These are phyloP conservation scores for Geotrichum histeridarum DNA, from an alignment of 1,139 yeast species.

Conservation along the genomic window DNA sequence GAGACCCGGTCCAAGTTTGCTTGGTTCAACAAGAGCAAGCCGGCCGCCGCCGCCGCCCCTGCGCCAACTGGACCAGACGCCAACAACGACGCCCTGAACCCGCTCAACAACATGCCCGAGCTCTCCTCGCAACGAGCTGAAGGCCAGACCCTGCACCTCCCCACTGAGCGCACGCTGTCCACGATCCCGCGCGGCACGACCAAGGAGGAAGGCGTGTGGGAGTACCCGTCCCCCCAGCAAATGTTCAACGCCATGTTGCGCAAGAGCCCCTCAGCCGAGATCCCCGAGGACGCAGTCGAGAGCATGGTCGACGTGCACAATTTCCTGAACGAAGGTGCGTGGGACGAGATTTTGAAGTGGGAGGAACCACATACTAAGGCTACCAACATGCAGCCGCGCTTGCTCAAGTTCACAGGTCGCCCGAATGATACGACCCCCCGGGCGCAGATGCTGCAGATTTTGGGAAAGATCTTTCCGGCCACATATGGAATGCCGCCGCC, in stretches of 20 bases:
- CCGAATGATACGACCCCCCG: slow-evolving; percentile 88
- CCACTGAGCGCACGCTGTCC: slow-evolving; percentile 79
- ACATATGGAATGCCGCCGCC: slow-evolving; percentile 77
- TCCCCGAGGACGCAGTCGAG: slow-evolving; percentile 93
- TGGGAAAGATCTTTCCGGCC: slow-evolving; percentile 69
- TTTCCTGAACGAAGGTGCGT: slow-evolving; percentile 94
- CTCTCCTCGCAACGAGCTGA: slow-evolving; percentile 65
- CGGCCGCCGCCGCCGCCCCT: slow-evolving; percentile 8
- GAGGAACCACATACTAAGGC: slow-evolving; percentile 56
- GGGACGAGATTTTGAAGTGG: slow-evolving; percentile 94
- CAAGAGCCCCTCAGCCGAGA: slow-evolving; percentile 75
- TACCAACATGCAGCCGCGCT: slow-evolving; percentile 61
- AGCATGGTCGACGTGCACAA: slow-evolving; percentile 97
- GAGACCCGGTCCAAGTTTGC: slow-evolving; percentile 23
- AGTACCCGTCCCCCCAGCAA: slow-evolving; percentile 97
- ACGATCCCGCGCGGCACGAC: slow-evolving; percentile 79
- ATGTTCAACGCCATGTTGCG: slow-evolving; percentile 97
- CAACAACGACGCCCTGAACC: slow-evolving; percentile 44
- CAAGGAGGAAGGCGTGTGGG: slow-evolving; percentile 78
- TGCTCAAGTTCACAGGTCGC: slow-evolving; percentile 83
- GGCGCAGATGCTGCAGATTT: slow-evolving; percentile 61
- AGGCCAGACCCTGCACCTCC: slow-evolving; percentile 71
- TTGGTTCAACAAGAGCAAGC: slow-evolving; percentile 23
- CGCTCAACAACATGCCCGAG: slow-evolving; percentile 85
- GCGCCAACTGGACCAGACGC: slow-evolving; percentile 28